phyloP scores from a whole-genome alignment of 306 rosid genomes.

The Vigna nakashimae region DNA sequence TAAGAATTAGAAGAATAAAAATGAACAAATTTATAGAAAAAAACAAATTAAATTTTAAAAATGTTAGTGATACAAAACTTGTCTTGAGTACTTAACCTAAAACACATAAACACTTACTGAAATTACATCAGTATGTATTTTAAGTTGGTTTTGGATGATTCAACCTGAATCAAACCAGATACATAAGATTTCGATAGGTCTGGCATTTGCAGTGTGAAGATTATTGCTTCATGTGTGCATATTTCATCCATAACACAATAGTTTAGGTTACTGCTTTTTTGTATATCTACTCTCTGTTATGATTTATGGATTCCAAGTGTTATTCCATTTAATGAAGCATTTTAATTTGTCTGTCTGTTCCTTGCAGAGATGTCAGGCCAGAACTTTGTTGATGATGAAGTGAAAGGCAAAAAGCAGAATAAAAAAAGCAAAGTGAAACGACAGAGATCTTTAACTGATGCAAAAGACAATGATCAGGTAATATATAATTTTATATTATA shows the following conservation, averaged over 20 bases:
- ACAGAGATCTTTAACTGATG: conserved; percentile 40
- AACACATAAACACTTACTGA: no score
- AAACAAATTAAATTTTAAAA: no score
- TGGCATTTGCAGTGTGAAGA: neutral
- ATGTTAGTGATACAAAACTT: no score
- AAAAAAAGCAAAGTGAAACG: conserved; percentile 44
- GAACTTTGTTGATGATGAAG: conserved; percentile 71
- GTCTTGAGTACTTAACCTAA: no score
- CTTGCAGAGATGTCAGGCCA: conserved; percentile 79
- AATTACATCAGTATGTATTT: neutral
- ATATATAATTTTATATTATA: conserved; percentile 1
- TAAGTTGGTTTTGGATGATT: neutral
- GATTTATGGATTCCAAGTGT: neutral
- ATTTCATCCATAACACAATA: neutral
- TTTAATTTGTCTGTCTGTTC: conserved; percentile 4
- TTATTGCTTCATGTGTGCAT: neutral
- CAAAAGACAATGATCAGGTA: conserved; percentile 59
- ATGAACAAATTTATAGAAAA: no score
- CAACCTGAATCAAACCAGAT: neutral
- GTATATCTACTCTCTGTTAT: neutral
- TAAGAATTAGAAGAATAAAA: no score
- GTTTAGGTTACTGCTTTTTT: neutral
- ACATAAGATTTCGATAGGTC: neutral
- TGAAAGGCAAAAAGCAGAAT: conserved; percentile 35
- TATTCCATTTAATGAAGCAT: neutral